Percentiles rank a stretch among this genome's conserved stretches.
phyloP scores from a whole-genome alignment of 2,329 filamentous ascomycete species.

The Onygenales sp. region DNA sequence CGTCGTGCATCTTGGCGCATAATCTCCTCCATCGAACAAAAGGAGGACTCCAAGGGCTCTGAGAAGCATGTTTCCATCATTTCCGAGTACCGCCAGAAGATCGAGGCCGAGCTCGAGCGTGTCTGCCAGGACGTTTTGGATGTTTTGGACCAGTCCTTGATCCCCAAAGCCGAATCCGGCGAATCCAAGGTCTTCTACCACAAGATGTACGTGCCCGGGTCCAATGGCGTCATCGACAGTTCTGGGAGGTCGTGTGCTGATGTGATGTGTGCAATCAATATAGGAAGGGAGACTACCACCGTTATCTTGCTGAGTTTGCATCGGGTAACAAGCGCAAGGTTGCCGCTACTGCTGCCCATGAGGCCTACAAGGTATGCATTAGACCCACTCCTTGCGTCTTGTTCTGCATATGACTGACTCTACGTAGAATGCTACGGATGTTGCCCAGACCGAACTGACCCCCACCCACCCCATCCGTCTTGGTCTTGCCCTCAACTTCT shows the following conservation, averaged over 20 bases:
- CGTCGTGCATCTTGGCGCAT: conserved; percentile 98
- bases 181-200: conserved; percentile 99
- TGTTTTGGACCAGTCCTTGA: conserved; percentile 84
- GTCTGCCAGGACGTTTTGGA: conserved; percentile 97
- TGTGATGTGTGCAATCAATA: conserved; percentile 12
- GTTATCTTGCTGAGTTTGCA: conserved; percentile 88
- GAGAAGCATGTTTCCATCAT: conserved; percentile 92
- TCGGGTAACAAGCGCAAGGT: conserved; percentile 86
- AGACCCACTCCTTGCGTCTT: not conserved
- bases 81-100: conserved; percentile 96
- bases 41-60: conserved; percentile 98
- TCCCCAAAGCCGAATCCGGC: conserved; percentile 90
- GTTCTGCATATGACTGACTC: conserved; percentile 8
- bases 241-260: conserved; percentile 4
- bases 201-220: conserved; percentile 72
- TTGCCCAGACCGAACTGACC: conserved; percentile 93
- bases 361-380: conserved; percentile 87
- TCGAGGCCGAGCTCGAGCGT: conserved; percentile 92
- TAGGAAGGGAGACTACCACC: conserved; percentile 97
- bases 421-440: conserved; percentile 82
- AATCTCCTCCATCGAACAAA: conserved; percentile 99
- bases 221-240: not conserved
- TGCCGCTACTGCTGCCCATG: conserved; percentile 75
- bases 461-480: conserved; percentile 97
- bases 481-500: conserved; percentile 97